Evolutionary conservation across 2,329 filamentous ascomycete genomes (phyloP).

Genomic region (Leptoxyphium fumago): DNA sequence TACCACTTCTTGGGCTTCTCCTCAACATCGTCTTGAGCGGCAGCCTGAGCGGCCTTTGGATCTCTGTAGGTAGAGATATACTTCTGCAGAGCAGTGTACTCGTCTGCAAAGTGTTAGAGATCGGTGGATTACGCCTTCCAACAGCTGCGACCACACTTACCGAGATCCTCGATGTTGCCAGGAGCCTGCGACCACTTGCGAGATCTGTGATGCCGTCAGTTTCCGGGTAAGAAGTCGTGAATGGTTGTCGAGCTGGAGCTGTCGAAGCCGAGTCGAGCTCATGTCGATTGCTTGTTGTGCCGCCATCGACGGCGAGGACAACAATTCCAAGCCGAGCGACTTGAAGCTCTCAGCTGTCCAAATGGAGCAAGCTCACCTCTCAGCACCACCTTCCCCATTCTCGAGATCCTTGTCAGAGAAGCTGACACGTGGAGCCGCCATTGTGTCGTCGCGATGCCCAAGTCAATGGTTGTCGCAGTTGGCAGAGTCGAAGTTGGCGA

Average conservation of each 20-base stretch:
- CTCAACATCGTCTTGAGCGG: conserved; percentile 23
- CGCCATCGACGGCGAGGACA: too few species aligned
- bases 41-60: conserved; percentile 35
- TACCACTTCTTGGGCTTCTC: conserved; percentile 41
- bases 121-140: not conserved
- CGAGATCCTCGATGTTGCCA: conserved; percentile 28
- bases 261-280: too few species aligned
- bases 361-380: conserved; percentile 6
- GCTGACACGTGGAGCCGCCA: conserved; percentile 25
- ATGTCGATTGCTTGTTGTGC: too few species aligned
- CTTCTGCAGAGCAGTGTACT: conserved; percentile 51
- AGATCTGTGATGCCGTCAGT: conserved; percentile 8
- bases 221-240: too few species aligned
- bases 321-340: not conserved
- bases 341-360: not conserved
- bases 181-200: conserved; percentile 26
- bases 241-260: not conserved
- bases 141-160: too few species aligned
- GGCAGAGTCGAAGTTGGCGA: not conserved
- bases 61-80: conserved; percentile 55
- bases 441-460: conserved; percentile 17
- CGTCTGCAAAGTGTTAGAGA: conserved; percentile 28
- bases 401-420: conserved; percentile 26
- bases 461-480: conserved; percentile 15
- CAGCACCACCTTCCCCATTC: conserved; percentile 20